Percentiles rank a stretch among this genome's conserved stretches.
These are phyloP conservation scores for Pythium volutum DNA, from an alignment of 352 stramenopile genomes.

Conservation along the genomic window DNA sequence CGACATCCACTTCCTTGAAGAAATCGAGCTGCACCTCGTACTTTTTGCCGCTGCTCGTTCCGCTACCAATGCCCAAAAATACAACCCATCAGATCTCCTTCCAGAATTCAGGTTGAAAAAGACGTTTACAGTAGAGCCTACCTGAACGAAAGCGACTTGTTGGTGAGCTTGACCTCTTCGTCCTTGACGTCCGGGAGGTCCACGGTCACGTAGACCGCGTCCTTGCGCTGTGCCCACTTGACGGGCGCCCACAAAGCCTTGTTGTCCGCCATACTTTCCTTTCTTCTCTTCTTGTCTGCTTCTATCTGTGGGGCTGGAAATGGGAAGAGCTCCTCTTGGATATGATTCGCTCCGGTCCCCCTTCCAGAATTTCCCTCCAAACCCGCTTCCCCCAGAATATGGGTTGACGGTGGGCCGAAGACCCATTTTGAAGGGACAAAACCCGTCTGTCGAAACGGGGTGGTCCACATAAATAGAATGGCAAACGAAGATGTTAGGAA, in stretches of 20 bases:
- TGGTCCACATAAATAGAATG: constrained; percentile 8
- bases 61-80: constrained; percentile 33
- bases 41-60: constrained; percentile 88
- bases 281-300: not conserved
- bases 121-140: constrained; percentile 31
- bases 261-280: constrained; percentile 9
- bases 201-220: constrained; percentile 96
- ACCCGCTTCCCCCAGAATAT: too few species aligned
- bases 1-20: constrained; percentile 92
- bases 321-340: constrained; percentile 7
- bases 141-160: constrained; percentile 89
- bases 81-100: not conserved
- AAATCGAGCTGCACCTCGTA: constrained; percentile 96
- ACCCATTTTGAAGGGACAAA: not conserved
- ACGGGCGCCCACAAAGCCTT: constrained; percentile 85
- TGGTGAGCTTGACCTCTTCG: constrained; percentile 89
- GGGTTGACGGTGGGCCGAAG: too few species aligned
- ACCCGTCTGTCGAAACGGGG: not conserved
- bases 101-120: not conserved
- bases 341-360: constrained; percentile 26
- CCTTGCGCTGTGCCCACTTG: constrained; percentile 96
- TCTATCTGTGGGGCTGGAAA: not conserved
- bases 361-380: constrained; percentile 27
- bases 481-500: not conserved
- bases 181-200: constrained; percentile 93